Evolutionary conservation across 345 rosid species (phyloP).

Genomic region (Eucalyptus cloeziana): DNA sequence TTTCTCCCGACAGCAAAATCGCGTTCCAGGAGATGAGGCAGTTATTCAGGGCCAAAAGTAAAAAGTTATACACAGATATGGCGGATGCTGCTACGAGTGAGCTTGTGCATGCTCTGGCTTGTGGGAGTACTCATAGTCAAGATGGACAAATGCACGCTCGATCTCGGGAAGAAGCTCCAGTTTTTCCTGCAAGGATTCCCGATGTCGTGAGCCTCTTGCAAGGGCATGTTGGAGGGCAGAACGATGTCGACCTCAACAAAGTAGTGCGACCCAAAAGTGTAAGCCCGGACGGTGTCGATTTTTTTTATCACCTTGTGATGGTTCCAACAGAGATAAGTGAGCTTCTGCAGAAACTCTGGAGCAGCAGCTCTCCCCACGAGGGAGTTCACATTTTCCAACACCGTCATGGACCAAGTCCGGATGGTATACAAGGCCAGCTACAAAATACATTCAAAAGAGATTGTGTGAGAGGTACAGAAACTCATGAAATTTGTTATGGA

Average conservation of each 20-base stretch:
- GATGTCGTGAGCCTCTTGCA: slow-evolving; percentile 90
- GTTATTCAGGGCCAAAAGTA: not conserved
- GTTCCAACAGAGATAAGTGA: slow-evolving; percentile 95
- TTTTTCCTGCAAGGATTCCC: slow-evolving; percentile 93
- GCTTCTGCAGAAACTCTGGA: slow-evolving; percentile 80
- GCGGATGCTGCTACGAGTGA: not conserved
- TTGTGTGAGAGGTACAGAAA: not conserved
- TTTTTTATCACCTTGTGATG: slow-evolving; percentile 80
- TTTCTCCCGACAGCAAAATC: not conserved
- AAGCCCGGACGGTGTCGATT: slow-evolving; percentile 89
- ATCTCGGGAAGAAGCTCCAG: slow-evolving; percentile 75
- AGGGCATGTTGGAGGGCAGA: slow-evolving; percentile 72
- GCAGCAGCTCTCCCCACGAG: slow-evolving; percentile 82
- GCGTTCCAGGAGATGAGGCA: not conserved
- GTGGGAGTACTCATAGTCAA: slow-evolving; percentile 85
- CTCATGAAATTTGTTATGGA: not conserved
- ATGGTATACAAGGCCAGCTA: slow-evolving; percentile 94
- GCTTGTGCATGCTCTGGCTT: slow-evolving; percentile 82
- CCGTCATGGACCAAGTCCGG: slow-evolving; percentile 96
- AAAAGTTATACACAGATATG: not conserved
- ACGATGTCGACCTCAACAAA: slow-evolving; percentile 96
- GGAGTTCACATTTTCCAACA: slow-evolving; percentile 86
- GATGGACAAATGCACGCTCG: slow-evolving; percentile 94
- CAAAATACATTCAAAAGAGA: not conserved
- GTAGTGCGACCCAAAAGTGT: slow-evolving; percentile 92